Base-by-base conservation (phyloP, 2,329 filamentous ascomycete species). In the Hypoxylon sp. region DNA sequence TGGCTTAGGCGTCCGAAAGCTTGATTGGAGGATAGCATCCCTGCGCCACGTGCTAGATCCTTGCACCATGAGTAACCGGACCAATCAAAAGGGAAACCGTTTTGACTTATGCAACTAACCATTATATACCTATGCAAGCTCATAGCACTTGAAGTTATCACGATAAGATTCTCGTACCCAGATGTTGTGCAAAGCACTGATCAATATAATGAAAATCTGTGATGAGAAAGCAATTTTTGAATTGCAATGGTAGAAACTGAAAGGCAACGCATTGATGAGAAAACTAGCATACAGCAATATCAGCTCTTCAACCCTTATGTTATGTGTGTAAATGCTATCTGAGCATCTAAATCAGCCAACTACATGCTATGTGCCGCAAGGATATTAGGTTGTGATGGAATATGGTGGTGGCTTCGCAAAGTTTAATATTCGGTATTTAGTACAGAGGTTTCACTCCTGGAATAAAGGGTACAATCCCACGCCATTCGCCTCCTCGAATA, bases 1-100 rank as follows among this genome's bases (percentile, higher is more conserved):
- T 68, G 61, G 66, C 58, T 44, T 27, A 64, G 49, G 44, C 40
- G 54, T 40, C 59, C 31, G 37, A 50, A 30, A 20, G 37, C 27
- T 33, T 53, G 37, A 58, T 46, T 64, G 48, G 48, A 44, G 20
- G 37, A n/a, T 17, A 11, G 37, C 2, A 37, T 37, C n/a, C 27
- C 10, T 53, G 17, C 20, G 11, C 56, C 22, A 51, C 35, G 46
- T 22, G 35, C 40, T 35, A 25, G 35, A 44, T 61, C 48, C 14
- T 44, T 53, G 46, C 57, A 8, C n/a, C 7, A n/a, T 40, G 35
- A 4, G 25, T 3, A 27, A 27, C 25, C 5, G 25, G 25, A 27
- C 25, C 25, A 27, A 27, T 27, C 25, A 27, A 27, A 27, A 20
- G 20, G 20, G 25, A 27, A 44, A 8, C 7, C 8, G 8, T 14